Conservation (phyloP, 2,329 filamentous ascomycete genomes). For the Dryadomyces sulphureus region DNA sequence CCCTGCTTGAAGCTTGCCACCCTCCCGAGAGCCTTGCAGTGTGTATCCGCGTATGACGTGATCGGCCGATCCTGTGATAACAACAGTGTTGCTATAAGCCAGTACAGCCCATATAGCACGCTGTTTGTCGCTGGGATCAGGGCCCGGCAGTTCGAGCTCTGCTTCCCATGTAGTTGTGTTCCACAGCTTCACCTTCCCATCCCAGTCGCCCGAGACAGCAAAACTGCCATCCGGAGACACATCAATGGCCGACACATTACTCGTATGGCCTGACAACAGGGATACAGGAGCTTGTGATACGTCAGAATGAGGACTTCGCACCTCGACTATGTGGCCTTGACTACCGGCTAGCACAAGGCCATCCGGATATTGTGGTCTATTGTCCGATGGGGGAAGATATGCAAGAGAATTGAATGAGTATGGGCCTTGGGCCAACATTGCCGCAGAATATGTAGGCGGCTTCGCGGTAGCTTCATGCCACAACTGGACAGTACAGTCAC, state of each 20-base stretch:
- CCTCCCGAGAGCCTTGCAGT: conserved; percentile 34
- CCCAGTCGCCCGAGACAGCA: conserved; percentile 89
- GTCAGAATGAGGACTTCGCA: conserved; percentile 54
- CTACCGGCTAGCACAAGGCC: conserved; percentile 80
- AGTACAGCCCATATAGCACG: conserved; percentile 79
- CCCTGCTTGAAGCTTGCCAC: conserved; percentile 32
- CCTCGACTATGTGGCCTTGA: conserved; percentile 85
- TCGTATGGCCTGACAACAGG: conserved; percentile 69
- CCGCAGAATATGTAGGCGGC: conserved; percentile 60
- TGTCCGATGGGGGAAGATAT: conserved; percentile 50
- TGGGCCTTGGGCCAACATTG: conserved; percentile 64
- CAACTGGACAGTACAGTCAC: conserved; percentile 77
- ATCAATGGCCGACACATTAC: conserved; percentile 81
- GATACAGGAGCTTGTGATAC: conserved; percentile 69
- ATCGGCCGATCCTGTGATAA: conserved; percentile 89
- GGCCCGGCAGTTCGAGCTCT: conserved; percentile 51
- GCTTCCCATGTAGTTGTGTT: conserved; percentile 72
- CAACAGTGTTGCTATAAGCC: conserved; percentile 61
- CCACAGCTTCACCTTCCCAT: conserved; percentile 79
- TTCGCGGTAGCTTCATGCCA: conserved; percentile 52
- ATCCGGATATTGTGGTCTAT: conserved; percentile 43
- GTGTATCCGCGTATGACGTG: conserved; percentile 77
- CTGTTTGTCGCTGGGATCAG: conserved; percentile 17
- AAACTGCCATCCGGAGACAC: conserved; percentile 56
- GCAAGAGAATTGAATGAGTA: conserved; percentile 80